Evolutionary conservation across 2,329 filamentous ascomycete species (phyloP).

Genomic region (Botryosphaeria agaves): DNA sequence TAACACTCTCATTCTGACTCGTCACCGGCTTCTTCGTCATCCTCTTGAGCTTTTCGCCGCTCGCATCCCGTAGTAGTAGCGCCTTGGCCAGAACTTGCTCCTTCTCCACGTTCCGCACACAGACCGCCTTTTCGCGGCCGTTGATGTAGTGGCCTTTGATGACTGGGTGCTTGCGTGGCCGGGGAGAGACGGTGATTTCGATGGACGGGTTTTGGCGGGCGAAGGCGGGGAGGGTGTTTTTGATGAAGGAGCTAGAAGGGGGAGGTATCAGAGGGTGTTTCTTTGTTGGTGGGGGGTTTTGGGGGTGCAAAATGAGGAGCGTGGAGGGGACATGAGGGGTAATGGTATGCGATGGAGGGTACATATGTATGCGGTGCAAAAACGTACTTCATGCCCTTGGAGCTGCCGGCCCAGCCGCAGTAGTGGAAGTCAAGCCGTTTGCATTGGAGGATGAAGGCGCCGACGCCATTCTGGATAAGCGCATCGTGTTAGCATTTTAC

Average conservation of each 20-base stretch:
- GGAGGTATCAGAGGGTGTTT: slow-evolving; percentile 1
- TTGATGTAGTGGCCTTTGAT: slow-evolving; percentile 89
- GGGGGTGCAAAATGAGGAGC: slow-evolving; percentile 2
- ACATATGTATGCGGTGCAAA: too few relatives aligned
- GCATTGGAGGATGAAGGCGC: slow-evolving; percentile 94
- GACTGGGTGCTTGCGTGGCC: slow-evolving; percentile 77
- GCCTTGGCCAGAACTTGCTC: slow-evolving; percentile 70
- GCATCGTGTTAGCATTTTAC: not conserved
- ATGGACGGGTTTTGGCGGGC: slow-evolving; percentile 68
- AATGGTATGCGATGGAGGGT: too few relatives aligned
- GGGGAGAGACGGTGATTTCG: slow-evolving; percentile 81
- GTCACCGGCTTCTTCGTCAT: slow-evolving; percentile 38
- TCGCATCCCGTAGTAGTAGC: slow-evolving; percentile 54
- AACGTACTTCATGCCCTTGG: slow-evolving; percentile 78
- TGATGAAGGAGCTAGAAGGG: slow-evolving; percentile 70
- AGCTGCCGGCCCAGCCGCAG: slow-evolving; percentile 91
- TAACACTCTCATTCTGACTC: slow-evolving; percentile 45
- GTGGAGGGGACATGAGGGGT: too few relatives aligned
- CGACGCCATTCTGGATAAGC: slow-evolving; percentile 87
- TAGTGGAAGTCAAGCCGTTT: slow-evolving; percentile 92
- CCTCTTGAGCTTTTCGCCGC: slow-evolving; percentile 52
- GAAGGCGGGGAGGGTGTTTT: slow-evolving; percentile 57
- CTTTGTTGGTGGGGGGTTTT: slow-evolving; percentile 1
- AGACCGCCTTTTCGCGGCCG: slow-evolving; percentile 67
- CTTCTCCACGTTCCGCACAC: slow-evolving; percentile 70